Base-by-base conservation (phyloP, 1,139 yeast genomes). In the Nakaseomyces glabratus region DNA sequence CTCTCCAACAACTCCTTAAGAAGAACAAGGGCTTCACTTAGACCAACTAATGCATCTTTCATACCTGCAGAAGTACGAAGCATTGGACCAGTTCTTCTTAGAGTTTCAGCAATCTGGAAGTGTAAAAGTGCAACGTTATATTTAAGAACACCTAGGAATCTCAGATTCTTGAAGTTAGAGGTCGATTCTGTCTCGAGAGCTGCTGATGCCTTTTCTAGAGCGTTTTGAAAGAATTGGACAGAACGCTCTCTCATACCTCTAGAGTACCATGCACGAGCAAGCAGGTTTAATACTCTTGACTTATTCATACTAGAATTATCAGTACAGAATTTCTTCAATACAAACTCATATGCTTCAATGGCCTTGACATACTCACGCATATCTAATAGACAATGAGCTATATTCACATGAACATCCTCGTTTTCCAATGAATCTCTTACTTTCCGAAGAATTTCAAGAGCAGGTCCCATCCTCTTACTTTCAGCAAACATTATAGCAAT, bases 401-500 rank as follows among this genome's bases (percentile, higher is more conserved):
- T 64, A 55, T 90, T 90, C 48, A 90, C 65, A 55, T 78, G 84
- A 12, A 88, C 78, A 3, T 93, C 77, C 35, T 81, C 76, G 52
- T 84, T 95, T 52, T 78, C 76, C 47, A 90, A 68, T 7, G 97
- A 80, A 51, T 90, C 98, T 54, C 96, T 74, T 36, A 88, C 77
- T 49, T 88, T 86, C 58, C 93, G 73, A 52, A 93, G 77, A 35
- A 86, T 78, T 46, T 85, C 94, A 51, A 86, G 68, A 1, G 97
- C 95, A 44, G 78, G 69, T 26, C 73, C 76, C 15, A 75, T 62
- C 41, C 84, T 79, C 50, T 82, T 82, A 51, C 81, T 81, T 49
- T 88, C 97, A 15, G 94, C 93, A 58, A 85, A 82, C 8, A 88
- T 76, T 36, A 90, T 86, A 1, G 97, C 98, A 44, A 93, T 69